A percentile compares a stretch with the other conserved stretches of the same genome.
Conservation (phyloP, 2,329 filamentous ascomycete genomes). For the Sporothrix brasiliensis region DNA sequence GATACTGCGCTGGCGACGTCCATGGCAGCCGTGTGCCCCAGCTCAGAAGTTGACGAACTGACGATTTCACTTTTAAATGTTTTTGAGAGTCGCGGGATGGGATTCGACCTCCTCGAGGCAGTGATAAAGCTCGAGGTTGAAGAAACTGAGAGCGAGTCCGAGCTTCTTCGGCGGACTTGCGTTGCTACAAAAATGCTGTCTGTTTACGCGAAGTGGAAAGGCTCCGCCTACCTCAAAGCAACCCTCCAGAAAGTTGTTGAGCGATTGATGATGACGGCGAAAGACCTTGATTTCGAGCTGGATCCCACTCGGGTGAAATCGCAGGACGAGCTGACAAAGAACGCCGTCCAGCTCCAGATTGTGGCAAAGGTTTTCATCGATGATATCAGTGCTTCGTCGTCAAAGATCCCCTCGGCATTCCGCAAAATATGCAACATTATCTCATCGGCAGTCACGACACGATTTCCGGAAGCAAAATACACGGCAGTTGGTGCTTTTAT, state of each 20-base stretch:
- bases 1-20: conserved; percentile 65
- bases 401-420: conserved; percentile 65
- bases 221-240: conserved; percentile 62
- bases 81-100: conserved; percentile 67
- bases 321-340: conserved; percentile 66
- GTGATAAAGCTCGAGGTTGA: conserved; percentile 70
- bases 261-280: conserved; percentile 66
- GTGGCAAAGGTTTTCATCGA: conserved; percentile 73
- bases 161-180: conserved; percentile 67
- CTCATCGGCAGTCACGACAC: conserved; percentile 62
- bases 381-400: conserved; percentile 66
- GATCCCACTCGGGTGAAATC: conserved; percentile 65
- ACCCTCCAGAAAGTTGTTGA: conserved; percentile 70
- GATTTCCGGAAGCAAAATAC: conserved; percentile 71
- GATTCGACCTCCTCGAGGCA: conserved; percentile 65
- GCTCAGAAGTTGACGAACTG: conserved; percentile 69
- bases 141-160: conserved; percentile 69
- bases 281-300: conserved; percentile 68
- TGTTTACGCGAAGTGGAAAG: conserved; percentile 73
- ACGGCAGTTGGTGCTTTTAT: conserved; percentile 72
- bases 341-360: conserved; percentile 65
- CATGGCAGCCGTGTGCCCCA: conserved; percentile 67
- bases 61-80: conserved; percentile 69
- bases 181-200: conserved; percentile 74
- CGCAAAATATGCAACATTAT: conserved; percentile 70